Evolutionary conservation across 148 eudicot genomes (phyloP).

Genomic region (Rhododendron mucronatum): DNA sequence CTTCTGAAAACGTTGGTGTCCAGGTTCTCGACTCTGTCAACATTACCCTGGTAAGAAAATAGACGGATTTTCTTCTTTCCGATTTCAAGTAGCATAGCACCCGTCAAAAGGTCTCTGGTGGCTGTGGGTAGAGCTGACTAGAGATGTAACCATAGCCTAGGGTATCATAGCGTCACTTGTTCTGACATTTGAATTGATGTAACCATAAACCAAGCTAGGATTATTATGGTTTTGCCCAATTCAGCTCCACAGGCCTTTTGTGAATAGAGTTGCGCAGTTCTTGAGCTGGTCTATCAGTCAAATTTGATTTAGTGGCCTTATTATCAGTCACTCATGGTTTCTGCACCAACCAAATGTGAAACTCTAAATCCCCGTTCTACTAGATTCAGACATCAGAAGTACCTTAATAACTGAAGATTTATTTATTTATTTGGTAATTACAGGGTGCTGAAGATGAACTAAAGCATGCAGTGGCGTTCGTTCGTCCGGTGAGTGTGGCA

Average conservation of each 20-base stretch:
- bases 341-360: neutral
- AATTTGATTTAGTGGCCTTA: neutral
- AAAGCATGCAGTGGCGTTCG: constrained; percentile 83
- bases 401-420: neutral
- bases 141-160: neutral
- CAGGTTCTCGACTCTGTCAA: constrained; percentile 72
- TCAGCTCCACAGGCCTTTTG: neutral
- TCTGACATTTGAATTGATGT: neutral
- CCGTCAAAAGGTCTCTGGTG: neutral
- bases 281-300: neutral
- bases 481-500: constrained; percentile 94
- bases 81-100: neutral
- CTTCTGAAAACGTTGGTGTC: constrained; percentile 67
- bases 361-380: neutral
- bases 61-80: neutral
- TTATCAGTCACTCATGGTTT: constrained; percentile 6
- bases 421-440: neutral
- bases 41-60: constrained; percentile 68
- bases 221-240: neutral
- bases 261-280: neutral
- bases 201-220: neutral
- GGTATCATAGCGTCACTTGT: neutral
- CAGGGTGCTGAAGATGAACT: constrained; percentile 98
- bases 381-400: constrained; percentile 1
- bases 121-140: neutral